Evolutionary conservation across 129 eudicot genomes (phyloP), one percentile per base, ranked within the genome.

Genomic region (Heracleum sosnowskyi): DNA sequence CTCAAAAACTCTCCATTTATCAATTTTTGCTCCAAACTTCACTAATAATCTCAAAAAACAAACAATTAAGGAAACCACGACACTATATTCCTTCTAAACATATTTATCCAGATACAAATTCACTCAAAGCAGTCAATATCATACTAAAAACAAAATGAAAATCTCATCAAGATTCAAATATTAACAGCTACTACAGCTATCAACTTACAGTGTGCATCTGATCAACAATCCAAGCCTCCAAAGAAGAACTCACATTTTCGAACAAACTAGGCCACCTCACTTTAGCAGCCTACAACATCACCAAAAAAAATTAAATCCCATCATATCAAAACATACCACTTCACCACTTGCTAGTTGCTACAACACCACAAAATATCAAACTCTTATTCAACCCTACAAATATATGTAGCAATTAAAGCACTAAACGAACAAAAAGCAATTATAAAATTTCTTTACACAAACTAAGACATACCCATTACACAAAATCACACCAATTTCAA

Each of bases 191-290:
- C 74, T 12, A n/a, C 35, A 45, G 74, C 18, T 20, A 75, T 29
- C 69, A 44, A 53, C 81, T 86, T 85, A 92, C 99, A 20, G 57
- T 87, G 84, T 87, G 94, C 99, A 96, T 96, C 84, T 96, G 99
- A 82, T 96, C 93, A 84, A 92, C 89, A 82, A 96, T 90, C 97
- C 99, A 96, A 62, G 81, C 91, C 79, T 96, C 97, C 76, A 86
- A 68, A 16, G 95, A 76, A 28, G 91, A 80, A 80, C 90, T 96
- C 51, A 92, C 91, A 78, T 89, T 85, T 35, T 84, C 63, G 73
- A 92, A 96, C 45, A 96, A 80, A 69, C 81, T 84, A 34, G 97
- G 97, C 99, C 99, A 96, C 88, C 97, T 90, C 80, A 90, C 76
- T 82, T 96, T 96, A 55, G 99, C 99, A 75, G 99, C 99, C 98